Base-by-base conservation (phyloP, 768 basidiomycete species). In the Mycena pura region DNA sequence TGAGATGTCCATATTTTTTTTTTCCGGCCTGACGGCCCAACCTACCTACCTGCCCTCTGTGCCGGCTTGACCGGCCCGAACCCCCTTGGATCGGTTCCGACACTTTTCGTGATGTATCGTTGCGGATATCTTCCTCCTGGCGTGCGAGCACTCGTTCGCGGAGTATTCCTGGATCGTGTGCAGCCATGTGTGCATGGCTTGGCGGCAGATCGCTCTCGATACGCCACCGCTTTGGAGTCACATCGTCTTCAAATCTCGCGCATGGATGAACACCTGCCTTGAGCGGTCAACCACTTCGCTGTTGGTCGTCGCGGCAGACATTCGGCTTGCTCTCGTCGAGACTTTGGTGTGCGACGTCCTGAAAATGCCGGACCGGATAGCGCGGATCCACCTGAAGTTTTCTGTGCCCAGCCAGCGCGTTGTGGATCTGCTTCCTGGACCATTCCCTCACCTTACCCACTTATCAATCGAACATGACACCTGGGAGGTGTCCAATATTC, bases 191-290 rank as follows among this genome's bases (percentile, higher is more conserved):
- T 49, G 48, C 36, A 14, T 27, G 15, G 24, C 31, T 27, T 51
- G 49, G 49, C 49, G 49, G 49, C 36, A 25, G 34, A 51, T 51
- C 39, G 39, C 25, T n/a, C 50, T 52, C 31, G 50, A 52, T 29
- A 29, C 27, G 7, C 39, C 50, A n/a, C 50, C 10, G 38, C 50
- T 52, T 31, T 52, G 50, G 50, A 29, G 34, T 40, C 50, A 52
- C 38, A 21, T 52, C 24, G 38, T 52, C 50, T 52, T 52, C 50
- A 52, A 41, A 21, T 52, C 50, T 40, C 50, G n/a, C 25, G 39
- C 38, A 14, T 52, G 50, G 50, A n/a, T 41, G 38, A 29, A 19
- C 15, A 19, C 39, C 19, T 52, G 50, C 27, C 50, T 52, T 28
- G 14, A 52, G 38, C 39, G 50, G 39, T 52, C 50, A 29, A 52